A percentile compares a stretch with the other conserved stretches of the same genome.
phyloP scores from a whole-genome alignment of 306 rosid species.

The Lotus japonicus region DNA sequence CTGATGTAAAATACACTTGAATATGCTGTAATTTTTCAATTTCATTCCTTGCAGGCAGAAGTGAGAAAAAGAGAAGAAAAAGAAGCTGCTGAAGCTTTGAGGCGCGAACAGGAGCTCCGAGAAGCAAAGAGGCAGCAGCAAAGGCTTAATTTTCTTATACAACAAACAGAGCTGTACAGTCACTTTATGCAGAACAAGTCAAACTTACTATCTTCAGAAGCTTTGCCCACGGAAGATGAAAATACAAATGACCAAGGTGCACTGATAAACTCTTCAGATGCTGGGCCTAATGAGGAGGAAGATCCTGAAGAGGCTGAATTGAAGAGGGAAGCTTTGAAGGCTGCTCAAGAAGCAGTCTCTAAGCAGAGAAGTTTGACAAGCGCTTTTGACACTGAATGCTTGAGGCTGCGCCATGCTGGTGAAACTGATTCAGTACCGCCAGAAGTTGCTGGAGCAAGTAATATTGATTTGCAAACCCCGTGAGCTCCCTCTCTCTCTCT shows the following conservation, averaged over 20 bases:
- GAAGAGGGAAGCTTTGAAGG: constrained; percentile 89
- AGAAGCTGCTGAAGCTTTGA: constrained; percentile 97
- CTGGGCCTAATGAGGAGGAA: constrained; percentile 49
- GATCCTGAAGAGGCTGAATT: constrained; percentile 90
- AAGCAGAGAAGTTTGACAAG: constrained; percentile 80
- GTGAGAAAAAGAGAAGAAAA: constrained; percentile 88
- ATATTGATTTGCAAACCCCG: constrained; percentile 93
- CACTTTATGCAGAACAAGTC: constrained; percentile 99
- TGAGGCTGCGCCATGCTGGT: constrained; percentile 67
- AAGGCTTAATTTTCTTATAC: constrained; percentile 94
- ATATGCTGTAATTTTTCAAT: constrained; percentile 13
- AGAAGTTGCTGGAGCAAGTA: constrained; percentile 92
- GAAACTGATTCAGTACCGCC: constrained; percentile 58
- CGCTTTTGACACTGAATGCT: constrained; percentile 83
- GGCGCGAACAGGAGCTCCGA: constrained; percentile 92
- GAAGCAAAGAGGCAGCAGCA: constrained; percentile 99
- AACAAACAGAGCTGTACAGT: constrained; percentile 96
- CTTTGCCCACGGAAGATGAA: constrained; percentile 47
- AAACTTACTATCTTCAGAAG: constrained; percentile 60
- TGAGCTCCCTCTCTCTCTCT: constrained; percentile 32
- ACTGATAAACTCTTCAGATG: constrained; percentile 35
- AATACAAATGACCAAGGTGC: constrained; percentile 44
- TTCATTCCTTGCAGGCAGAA: constrained; percentile 53
- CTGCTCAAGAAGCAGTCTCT: constrained; percentile 98
- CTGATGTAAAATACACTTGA: constrained; percentile 1